A percentile compares a stretch with the other conserved stretches of the same genome.
phyloP scores from a whole-genome alignment of 192 early-diverging fungal species.

The Kappamyces sp. region DNA sequence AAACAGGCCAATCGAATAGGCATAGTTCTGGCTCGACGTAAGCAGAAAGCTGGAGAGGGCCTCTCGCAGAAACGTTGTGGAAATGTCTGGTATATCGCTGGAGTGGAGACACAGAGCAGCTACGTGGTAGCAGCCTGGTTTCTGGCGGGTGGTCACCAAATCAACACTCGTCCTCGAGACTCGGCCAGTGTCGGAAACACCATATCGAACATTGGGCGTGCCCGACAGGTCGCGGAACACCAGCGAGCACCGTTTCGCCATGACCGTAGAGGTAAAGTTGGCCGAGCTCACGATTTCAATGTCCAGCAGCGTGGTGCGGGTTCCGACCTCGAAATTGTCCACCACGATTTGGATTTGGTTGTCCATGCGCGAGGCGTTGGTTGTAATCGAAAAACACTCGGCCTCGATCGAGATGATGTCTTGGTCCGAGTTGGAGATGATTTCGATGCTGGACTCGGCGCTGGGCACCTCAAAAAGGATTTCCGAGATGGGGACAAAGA shows the following conservation, averaged over 20 bases:
- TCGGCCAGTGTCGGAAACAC: not conserved
- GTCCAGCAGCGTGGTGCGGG: too few species aligned
- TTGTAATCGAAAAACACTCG: too few species aligned
- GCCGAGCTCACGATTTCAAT: too few species aligned
- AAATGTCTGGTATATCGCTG: not conserved
- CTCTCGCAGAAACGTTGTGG: not conserved
- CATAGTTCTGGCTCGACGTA: conserved; percentile 5
- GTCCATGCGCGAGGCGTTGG: too few species aligned
- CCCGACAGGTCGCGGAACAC: not conserved
- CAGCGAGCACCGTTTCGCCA: not conserved
- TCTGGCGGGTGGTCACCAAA: not conserved
- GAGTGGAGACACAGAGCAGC: not conserved
- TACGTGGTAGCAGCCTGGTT: not conserved
- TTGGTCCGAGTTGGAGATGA: too few species aligned
- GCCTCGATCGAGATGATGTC: too few species aligned
- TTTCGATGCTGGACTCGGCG: too few species aligned
- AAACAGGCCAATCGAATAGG: not conserved
- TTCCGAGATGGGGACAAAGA: too few species aligned
- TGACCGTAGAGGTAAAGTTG: too few species aligned
- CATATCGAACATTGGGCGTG: conserved; percentile 3
- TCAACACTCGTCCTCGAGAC: not conserved
- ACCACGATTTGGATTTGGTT: too few species aligned
- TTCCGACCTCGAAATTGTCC: too few species aligned
- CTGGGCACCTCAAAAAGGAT: too few species aligned
- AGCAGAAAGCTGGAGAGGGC: not conserved